Evolutionary conservation across 2,329 filamentous ascomycete species (phyloP).

Genomic region (Pseudopyricularia javanii): DNA sequence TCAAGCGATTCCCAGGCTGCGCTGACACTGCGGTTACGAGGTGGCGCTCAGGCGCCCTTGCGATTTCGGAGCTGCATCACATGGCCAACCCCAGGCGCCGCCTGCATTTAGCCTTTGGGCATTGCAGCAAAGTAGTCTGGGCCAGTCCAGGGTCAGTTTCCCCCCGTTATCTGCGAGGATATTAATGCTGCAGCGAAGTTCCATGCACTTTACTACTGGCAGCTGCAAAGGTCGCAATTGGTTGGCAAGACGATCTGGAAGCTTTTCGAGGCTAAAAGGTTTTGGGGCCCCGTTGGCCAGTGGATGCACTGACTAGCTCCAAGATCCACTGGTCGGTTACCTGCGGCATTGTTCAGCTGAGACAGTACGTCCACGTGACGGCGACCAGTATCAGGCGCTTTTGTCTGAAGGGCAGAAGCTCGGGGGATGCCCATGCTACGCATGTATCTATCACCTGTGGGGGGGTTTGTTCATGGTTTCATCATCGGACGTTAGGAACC

Average conservation of each 20-base stretch:
- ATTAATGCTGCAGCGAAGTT: too few species aligned
- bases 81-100: background rate
- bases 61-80: background rate
- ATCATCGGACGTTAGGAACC: background rate
- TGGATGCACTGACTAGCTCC: too few species aligned
- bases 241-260: too few species aligned
- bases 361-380: conserved; percentile 1
- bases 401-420: background rate
- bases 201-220: too few species aligned
- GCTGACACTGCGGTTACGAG: background rate
- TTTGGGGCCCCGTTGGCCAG: too few species aligned
- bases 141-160: background rate
- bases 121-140: background rate
- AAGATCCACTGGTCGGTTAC: background rate
- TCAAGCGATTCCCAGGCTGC: background rate
- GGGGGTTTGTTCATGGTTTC: background rate
- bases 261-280: too few species aligned
- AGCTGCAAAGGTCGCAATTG: too few species aligned
- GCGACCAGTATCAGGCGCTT: background rate
- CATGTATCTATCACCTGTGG: background rate
- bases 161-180: too few species aligned
- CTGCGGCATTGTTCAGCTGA: background rate
- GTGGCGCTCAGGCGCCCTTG: background rate
- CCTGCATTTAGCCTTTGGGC: background rate
- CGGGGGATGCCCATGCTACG: background rate